Percentiles rank a stretch among this genome's conserved stretches.
Evolutionary conservation across 2,329 filamentous ascomycete genomes (phyloP).

Genomic region (Exophiala aquamarina): DNA sequence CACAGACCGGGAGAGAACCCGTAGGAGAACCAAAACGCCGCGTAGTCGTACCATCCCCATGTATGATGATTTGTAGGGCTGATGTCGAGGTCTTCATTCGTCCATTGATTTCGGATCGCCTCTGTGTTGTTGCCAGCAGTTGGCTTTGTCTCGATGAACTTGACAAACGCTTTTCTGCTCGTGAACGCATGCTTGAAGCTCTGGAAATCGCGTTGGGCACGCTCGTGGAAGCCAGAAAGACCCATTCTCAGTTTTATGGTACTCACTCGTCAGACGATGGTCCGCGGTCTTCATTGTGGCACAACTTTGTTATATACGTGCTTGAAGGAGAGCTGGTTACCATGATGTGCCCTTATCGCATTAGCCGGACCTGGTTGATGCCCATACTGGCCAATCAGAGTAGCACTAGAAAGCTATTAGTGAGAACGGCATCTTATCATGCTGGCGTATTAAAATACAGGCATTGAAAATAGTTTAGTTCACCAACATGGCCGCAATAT

Average conservation of each 20-base stretch:
- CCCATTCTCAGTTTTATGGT: not conserved
- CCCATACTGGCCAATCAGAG: too few relatives aligned
- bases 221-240: constrained; percentile 3
- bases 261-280: too few relatives aligned
- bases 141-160: constrained; percentile 10
- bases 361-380: too few relatives aligned
- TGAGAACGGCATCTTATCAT: not conserved
- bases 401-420: too few relatives aligned
- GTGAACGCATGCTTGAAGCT: constrained; percentile 10
- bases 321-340: too few relatives aligned
- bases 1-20: constrained; percentile 14
- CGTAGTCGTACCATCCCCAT: constrained; percentile 20
- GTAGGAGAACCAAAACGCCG: constrained; percentile 18
- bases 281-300: too few relatives aligned
- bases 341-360: too few relatives aligned
- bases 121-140: not conserved
- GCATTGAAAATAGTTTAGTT: too few relatives aligned
- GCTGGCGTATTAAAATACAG: too few relatives aligned
- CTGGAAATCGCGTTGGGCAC: constrained; percentile 1
- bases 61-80: constrained; percentile 10
- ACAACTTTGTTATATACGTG: too few relatives aligned
- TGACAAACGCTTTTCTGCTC: constrained; percentile 14
- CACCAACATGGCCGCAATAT: not conserved
- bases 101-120: constrained; percentile 13
- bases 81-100: constrained; percentile 20